Conservation (phyloP, 192 early-diverging fungal species). For the Entrophospora sp. region DNA sequence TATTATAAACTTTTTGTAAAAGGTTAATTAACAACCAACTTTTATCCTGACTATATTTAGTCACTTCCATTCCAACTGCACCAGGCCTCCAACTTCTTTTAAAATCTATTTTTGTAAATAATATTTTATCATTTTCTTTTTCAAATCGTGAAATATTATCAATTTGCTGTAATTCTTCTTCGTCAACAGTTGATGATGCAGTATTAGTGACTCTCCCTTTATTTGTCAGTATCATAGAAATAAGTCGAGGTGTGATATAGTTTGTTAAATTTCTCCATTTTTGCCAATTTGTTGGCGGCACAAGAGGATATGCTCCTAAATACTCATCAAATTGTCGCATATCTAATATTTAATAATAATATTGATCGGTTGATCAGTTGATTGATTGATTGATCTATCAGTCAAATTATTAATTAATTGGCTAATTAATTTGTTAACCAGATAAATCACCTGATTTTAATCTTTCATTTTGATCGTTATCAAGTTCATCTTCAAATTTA, state of each 20-base stretch:
- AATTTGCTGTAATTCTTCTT: slow-evolving; percentile 17
- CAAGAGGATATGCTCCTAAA: slow-evolving; percentile 75
- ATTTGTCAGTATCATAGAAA: not conserved
- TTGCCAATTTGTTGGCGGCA: slow-evolving; percentile 54
- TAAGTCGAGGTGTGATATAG: slow-evolving; percentile 39
- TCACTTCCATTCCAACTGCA: slow-evolving; percentile 58
- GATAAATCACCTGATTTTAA: slow-evolving; percentile 47
- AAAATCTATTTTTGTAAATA: slow-evolving; percentile 72
- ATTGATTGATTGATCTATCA: too few species aligned
- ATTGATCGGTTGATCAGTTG: too few species aligned
- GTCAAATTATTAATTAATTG: not conserved
- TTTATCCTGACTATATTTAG: slow-evolving; percentile 82
- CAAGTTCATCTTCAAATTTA: slow-evolving; percentile 38
- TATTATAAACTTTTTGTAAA: slow-evolving; percentile 34
- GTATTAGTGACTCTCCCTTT: slow-evolving; percentile 13
- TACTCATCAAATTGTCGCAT: slow-evolving; percentile 71
- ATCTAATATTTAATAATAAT: slow-evolving; percentile 33
- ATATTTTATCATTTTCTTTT: slow-evolving; percentile 22
- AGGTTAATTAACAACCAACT: slow-evolving; percentile 66
- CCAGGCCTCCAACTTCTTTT: slow-evolving; percentile 69
- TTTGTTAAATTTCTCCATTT: slow-evolving; percentile 72
- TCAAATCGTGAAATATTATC: not conserved
- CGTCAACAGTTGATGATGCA: slow-evolving; percentile 15
- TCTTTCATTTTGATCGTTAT: slow-evolving; percentile 53
- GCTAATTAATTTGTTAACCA: not conserved